phyloP scores from a whole-genome alignment of 140 eudicot genomes.

The Oenanthe javanica region DNA sequence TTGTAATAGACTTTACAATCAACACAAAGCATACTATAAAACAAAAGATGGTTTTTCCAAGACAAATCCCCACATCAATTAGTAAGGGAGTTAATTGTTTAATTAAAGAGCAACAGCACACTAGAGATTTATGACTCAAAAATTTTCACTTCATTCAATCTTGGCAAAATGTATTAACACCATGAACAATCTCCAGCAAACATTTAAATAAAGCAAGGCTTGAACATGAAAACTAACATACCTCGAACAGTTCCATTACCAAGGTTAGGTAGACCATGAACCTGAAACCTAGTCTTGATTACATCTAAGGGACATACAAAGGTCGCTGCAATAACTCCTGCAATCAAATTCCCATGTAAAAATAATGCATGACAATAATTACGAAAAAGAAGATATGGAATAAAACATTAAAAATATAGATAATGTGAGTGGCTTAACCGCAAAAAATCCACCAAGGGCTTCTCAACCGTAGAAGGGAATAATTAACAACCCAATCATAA shows the following conservation, averaged over 20 bases:
- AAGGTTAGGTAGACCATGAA: constrained; percentile 71
- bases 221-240: constrained; percentile 13
- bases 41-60: neutral
- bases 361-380: neutral
- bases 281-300: constrained; percentile 91
- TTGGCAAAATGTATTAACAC: neutral
- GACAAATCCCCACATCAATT: neutral
- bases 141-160: neutral
- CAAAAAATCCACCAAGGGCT: neutral
- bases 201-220: neutral
- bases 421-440: neutral
- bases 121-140: neutral
- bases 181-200: neutral
- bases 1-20: neutral
- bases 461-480: neutral
- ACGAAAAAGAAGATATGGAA: neutral
- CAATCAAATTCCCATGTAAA: constrained; percentile 10
- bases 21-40: neutral
- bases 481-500: neutral
- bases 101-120: neutral
- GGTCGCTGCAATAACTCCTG: constrained; percentile 90
- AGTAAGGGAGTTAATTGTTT: neutral
- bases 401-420: neutral
- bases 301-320: constrained; percentile 97
- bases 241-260: constrained; percentile 50